Conservation (phyloP, 768 basidiomycete species). For the Pulveroboletus sp. region DNA sequence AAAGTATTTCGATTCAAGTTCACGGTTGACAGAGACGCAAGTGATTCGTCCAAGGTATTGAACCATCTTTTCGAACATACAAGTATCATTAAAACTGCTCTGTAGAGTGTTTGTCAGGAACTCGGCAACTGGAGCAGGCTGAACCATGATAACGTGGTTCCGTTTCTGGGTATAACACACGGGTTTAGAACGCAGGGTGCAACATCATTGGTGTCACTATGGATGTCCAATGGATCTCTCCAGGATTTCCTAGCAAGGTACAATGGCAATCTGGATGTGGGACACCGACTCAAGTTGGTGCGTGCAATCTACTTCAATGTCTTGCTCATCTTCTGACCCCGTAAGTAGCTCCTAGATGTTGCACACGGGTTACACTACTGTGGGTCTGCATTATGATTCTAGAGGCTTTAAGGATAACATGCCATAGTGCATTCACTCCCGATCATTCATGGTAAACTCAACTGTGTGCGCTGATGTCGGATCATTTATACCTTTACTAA, state of each 20-base stretch:
- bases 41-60: too few species aligned
- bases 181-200: not conserved
- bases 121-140: not conserved
- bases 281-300: not conserved
- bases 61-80: too few species aligned
- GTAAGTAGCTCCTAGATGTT: not conserved
- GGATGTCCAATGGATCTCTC: slow-evolving; percentile 1
- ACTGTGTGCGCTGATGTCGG: not conserved
- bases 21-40: too few species aligned
- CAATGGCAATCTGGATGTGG: not conserved
- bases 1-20: too few species aligned
- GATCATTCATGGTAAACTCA: slow-evolving; percentile 1
- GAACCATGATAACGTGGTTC: not conserved
- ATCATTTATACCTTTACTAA: not conserved
- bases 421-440: not conserved
- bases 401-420: not conserved
- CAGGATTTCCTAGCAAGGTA: not conserved
- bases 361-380: not conserved
- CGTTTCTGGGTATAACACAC: too few species aligned
- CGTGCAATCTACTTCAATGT: not conserved
- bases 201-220: not conserved
- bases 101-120: too few species aligned
- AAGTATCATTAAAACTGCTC: too few species aligned
- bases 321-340: not conserved
- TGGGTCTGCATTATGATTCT: not conserved